phyloP scores from a whole-genome alignment of 371 early-diverging fungal species.

The Mucor circinelloides region DNA sequence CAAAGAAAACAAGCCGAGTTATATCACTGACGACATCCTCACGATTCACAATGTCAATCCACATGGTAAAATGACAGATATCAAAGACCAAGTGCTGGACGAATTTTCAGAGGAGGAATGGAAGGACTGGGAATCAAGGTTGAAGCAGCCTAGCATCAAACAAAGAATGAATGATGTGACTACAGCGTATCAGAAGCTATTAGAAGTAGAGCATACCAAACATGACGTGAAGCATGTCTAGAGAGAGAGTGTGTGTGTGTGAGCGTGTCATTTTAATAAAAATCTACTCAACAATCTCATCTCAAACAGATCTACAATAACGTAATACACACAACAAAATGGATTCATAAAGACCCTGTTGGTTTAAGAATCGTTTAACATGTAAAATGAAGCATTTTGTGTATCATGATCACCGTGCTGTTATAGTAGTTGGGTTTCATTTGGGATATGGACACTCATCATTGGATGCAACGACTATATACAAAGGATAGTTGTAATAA shows the following conservation, averaged over 20 bases:
- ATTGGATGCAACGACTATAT: too few relatives aligned
- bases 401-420: not conserved
- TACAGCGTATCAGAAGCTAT: not conserved
- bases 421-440: too few relatives aligned
- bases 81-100: constrained; percentile 14
- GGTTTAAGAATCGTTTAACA: not conserved
- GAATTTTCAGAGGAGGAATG: constrained; percentile 18
- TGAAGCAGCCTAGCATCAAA: constrained; percentile 28
- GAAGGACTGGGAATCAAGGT: constrained; percentile 29
- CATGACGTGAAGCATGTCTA: not conserved
- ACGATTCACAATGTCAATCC: constrained; percentile 20
- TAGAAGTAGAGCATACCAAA: not conserved
- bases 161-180: constrained; percentile 27
- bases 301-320: not conserved
- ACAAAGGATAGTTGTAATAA: too few relatives aligned
- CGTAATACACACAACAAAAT: not conserved
- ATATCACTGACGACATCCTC: constrained; percentile 10
- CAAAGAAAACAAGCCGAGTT: constrained; percentile 2
- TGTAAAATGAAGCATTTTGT: not conserved
- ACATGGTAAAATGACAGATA: constrained; percentile 26
- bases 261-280: not conserved
- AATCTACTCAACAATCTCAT: too few relatives aligned
- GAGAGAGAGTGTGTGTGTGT: too few relatives aligned
- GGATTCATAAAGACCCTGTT: not conserved
- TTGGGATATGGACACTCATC: too few relatives aligned